Conservation (phyloP, 306 rosid genomes). For the Malus orientalis region DNA sequence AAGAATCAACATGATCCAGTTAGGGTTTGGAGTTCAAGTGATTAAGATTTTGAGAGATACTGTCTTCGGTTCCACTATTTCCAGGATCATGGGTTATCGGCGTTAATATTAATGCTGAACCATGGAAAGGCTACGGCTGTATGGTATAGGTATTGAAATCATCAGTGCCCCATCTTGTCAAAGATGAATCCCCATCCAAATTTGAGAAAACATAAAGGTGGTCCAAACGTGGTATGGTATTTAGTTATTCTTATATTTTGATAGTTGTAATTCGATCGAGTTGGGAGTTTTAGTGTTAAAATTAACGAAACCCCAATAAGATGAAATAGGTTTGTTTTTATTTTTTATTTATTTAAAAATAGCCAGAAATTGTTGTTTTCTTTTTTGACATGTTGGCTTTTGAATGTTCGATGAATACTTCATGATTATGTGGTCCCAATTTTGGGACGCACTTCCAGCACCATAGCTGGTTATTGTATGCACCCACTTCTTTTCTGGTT, state of each 20-base stretch:
- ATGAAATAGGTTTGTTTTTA: neutral
- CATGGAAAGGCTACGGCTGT: too few relatives aligned
- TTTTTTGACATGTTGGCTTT: neutral
- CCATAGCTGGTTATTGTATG: neutral
- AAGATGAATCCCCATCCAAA: neutral
- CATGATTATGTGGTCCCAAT: constrained; percentile 4
- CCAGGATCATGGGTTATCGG: too few relatives aligned
- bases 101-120: too few relatives aligned
- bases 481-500: neutral
- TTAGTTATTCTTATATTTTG: neutral
- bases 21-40: too few relatives aligned
- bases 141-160: too few relatives aligned
- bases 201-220: neutral
- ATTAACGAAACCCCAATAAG: neutral
- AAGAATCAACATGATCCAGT: too few relatives aligned
- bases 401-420: neutral
- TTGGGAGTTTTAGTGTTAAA: neutral
- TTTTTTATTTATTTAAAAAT: neutral
- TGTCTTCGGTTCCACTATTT: too few relatives aligned
- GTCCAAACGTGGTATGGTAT: neutral
- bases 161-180: neutral
- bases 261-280: neutral
- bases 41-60: too few relatives aligned
- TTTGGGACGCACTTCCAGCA: constrained; percentile 3
- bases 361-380: neutral